phyloP scores from a whole-genome alignment of 495 filamentous ascomycete species.

The Entonaema liquescens region DNA sequence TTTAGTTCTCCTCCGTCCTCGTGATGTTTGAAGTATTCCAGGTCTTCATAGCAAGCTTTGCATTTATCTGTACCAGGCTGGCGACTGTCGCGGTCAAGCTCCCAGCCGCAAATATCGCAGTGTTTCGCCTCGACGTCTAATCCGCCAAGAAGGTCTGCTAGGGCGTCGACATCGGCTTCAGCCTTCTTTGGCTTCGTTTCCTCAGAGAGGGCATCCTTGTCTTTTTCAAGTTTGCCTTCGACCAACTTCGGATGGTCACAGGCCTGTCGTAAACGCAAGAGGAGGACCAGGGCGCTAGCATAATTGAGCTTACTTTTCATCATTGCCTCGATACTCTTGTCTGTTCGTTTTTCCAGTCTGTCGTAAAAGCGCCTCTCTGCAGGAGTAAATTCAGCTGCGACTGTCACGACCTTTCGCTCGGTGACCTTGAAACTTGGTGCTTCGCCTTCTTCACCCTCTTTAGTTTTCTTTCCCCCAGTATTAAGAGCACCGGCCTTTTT shows the following conservation, averaged over 20 bases:
- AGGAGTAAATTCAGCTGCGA: conserved; percentile 79
- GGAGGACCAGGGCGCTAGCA: conserved; percentile 78
- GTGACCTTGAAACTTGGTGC: conserved; percentile 82
- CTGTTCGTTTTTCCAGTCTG: conserved; percentile 80
- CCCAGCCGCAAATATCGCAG: conserved; percentile 86
- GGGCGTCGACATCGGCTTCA: conserved; percentile 73
- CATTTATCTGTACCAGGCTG: conserved; percentile 66
- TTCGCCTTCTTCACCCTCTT: conserved; percentile 53
- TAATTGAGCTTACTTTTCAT: conserved; percentile 80
- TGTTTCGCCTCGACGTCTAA: conserved; percentile 82
- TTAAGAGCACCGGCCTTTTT: conserved; percentile 82
- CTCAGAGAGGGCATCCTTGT: conserved; percentile 81
- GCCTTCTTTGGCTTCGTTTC: conserved; percentile 61
- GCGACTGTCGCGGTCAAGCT: conserved; percentile 67
- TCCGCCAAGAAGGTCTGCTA: conserved; percentile 85
- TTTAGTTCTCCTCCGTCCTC: conserved; percentile 44
- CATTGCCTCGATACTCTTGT: conserved; percentile 86
- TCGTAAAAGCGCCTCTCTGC: conserved; percentile 87
- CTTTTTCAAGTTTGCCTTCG: conserved; percentile 81
- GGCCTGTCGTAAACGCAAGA: conserved; percentile 87
- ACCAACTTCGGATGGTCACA: conserved; percentile 94
- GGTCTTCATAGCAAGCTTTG: conserved; percentile 73
- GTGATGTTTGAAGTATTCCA: conserved; percentile 57
- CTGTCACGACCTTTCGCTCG: conserved; percentile 82
- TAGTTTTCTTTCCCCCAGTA: conserved; percentile 66